A percentile compares a stretch with the other conserved stretches of the same genome.
These are phyloP conservation scores for Cryptococcus floricola DNA, from an alignment of 1,284 basidiomycete species.

Conservation along the genomic window DNA sequence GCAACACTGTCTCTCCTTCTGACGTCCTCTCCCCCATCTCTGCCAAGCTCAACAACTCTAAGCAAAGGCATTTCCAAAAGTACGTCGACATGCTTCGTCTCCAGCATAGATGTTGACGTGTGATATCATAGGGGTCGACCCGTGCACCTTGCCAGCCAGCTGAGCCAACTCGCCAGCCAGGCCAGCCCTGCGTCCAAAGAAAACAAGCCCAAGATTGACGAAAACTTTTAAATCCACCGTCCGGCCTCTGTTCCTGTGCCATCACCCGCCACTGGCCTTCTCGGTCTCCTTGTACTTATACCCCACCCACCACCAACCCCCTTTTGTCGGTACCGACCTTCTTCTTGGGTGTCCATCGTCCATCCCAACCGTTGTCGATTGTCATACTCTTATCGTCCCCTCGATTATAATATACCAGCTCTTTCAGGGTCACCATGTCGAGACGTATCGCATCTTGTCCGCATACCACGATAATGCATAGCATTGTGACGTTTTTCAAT, in stretches of 20 bases:
- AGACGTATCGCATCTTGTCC: not conserved
- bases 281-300: not conserved
- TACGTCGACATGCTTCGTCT: slow-evolving; percentile 49
- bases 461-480: slow-evolving; percentile 3
- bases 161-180: slow-evolving; percentile 36
- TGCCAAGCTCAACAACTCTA: slow-evolving; percentile 79
- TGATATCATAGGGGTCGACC: slow-evolving; percentile 28
- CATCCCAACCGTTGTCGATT: not conserved
- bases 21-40: slow-evolving; percentile 86
- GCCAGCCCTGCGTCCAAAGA: slow-evolving; percentile 11
- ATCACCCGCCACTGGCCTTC: not conserved
- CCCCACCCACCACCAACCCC: not conserved
- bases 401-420: not conserved
- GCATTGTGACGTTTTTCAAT: not conserved
- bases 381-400: not conserved
- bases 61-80: slow-evolving; percentile 88
- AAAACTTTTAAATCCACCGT: slow-evolving; percentile 7
- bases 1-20: slow-evolving; percentile 74
- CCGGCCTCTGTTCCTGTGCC: not conserved
- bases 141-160: slow-evolving; percentile 34
- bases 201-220: slow-evolving; percentile 27
- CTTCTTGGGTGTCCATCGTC: not conserved
- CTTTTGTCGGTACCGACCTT: not conserved
- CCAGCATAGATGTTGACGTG: not conserved
- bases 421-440: not conserved